Evolutionary conservation across 2,329 filamentous ascomycete species (phyloP), one percentile per base, ranked within the genome.

Genomic region (Hymenoscyphus albidus): DNA sequence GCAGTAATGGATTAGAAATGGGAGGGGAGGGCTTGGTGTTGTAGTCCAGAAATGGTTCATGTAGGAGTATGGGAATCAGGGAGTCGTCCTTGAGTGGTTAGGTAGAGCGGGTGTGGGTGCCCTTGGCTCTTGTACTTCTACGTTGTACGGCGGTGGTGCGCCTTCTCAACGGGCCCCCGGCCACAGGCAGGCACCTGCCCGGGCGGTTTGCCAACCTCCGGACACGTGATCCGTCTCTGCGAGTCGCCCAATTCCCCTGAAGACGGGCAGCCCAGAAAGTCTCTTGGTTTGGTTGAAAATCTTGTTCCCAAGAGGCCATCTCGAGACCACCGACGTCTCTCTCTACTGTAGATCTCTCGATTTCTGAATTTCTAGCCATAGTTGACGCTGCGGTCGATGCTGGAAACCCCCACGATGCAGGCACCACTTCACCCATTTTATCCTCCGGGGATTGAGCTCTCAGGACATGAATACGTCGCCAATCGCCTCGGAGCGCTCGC

Each of bases 381-480:
- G 35, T 51, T 27, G 18, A 51, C 18, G 18, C 42, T 18, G 4
- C 42, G 14, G 6, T 18, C 16, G n/a, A 51, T 22, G 44, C 44
- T 22, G 44, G 44, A 51, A 51, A 51, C n/a, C 18, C 18, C 44
- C 27, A 44, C 40, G 27, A 61, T 61, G 59, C 31, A 22, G 22
- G 13, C 27, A 18, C 59, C 39, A 60, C 31, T 62, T 10, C 72
- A 74, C 63, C 72, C 73, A 2, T 74, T 70, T 48, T 73, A 68
- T 48, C 73, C 73, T 7, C 39, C 65, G 42, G 67, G 62, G 14
- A 57, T 72, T 10, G 22, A 59, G 3, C 70, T 74, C 32, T 70
- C 72, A 1, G 70, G 70, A n/a, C 18, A 27, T 3, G 64, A 35
- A 13, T 74, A 67, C 59, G 59, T 69, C 39, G 58, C 65, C 2